phyloP scores from a whole-genome alignment of 2,329 filamentous ascomycete species.

The Fusarium brevicatenulatum region DNA sequence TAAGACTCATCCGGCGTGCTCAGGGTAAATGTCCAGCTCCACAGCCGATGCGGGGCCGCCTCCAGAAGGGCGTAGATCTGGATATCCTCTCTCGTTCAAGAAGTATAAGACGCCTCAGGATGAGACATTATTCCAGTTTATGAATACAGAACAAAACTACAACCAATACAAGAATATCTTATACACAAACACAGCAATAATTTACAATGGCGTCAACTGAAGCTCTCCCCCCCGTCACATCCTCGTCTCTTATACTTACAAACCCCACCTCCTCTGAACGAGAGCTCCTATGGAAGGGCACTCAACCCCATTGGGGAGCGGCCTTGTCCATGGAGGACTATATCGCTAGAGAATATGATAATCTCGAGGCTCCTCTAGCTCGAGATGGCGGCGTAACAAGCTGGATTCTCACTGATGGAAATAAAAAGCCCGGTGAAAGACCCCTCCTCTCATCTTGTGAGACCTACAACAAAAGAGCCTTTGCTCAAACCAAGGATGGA shows the following conservation, averaged over 20 bases:
- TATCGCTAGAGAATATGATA: slow-evolving; percentile 66
- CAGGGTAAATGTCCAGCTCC: slow-evolving; percentile 25
- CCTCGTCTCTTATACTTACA: slow-evolving; percentile 54
- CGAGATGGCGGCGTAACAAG: slow-evolving; percentile 67
- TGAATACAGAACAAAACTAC: background rate
- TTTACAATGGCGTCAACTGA: slow-evolving; percentile 34
- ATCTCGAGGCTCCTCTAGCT: slow-evolving; percentile 67
- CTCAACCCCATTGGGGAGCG: slow-evolving; percentile 67
- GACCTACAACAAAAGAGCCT: slow-evolving; percentile 67
- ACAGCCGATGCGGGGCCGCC: slow-evolving; percentile 14
- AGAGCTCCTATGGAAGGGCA: slow-evolving; percentile 63
- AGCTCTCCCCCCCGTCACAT: slow-evolving; percentile 38
- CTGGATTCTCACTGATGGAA: slow-evolving; percentile 70
- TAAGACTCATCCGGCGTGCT: slow-evolving; percentile 24
- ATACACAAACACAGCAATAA: background rate
- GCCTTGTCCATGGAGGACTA: slow-evolving; percentile 66
- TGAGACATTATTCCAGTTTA: background rate
- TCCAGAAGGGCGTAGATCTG: slow-evolving; percentile 5
- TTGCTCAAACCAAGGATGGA: slow-evolving; percentile 54
- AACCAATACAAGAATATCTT: background rate
- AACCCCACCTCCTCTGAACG: slow-evolving; percentile 68
- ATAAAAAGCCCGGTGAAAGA: slow-evolving; percentile 52
- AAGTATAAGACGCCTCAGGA: slow-evolving; percentile 8
- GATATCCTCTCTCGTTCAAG: background rate
- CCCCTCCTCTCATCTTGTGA: slow-evolving; percentile 73